Percentiles rank a stretch among this genome's conserved stretches.
Evolutionary conservation across 202 grass and related monocot species (phyloP).

Genomic region (Tripidium arundinaceum): DNA sequence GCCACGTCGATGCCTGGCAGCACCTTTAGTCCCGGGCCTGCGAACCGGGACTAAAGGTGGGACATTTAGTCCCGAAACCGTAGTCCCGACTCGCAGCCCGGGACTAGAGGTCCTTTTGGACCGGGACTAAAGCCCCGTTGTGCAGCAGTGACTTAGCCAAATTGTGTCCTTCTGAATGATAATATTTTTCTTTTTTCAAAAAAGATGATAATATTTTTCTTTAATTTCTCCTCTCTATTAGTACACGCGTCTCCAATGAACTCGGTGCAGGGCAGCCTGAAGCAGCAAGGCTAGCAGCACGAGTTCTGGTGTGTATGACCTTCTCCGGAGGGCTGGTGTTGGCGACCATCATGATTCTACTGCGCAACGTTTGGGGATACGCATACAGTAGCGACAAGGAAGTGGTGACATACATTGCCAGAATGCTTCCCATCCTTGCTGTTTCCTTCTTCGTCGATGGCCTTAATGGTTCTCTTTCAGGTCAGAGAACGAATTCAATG

Average conservation of each 20-base stretch:
- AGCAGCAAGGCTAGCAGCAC: background rate
- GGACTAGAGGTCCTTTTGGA: too few species aligned
- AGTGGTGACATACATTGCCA: background rate
- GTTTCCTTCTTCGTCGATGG: constrained; percentile 2
- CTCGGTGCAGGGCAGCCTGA: background rate
- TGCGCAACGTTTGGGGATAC: background rate
- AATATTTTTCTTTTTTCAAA: too few species aligned
- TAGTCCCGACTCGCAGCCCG: too few species aligned
- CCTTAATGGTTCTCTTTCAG: background rate
- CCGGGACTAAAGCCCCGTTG: too few species aligned
- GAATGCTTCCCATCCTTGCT: constrained; percentile 2
- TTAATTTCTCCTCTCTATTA: background rate
- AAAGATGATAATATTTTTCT: background rate
- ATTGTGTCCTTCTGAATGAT: too few species aligned
- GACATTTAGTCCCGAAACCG: too few species aligned
- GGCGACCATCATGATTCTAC: background rate
- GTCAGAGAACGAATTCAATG: background rate
- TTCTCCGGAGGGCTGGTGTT: background rate
- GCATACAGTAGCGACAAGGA: background rate
- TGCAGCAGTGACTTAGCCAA: too few species aligned
- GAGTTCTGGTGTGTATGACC: background rate
- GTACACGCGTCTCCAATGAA: constrained; percentile 1
- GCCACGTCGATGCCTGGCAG: too few species aligned
- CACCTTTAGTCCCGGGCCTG: too few species aligned
- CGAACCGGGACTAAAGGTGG: too few species aligned